Base-by-base conservation (phyloP, 345 rosid species). In the Populus tremula region DNA sequence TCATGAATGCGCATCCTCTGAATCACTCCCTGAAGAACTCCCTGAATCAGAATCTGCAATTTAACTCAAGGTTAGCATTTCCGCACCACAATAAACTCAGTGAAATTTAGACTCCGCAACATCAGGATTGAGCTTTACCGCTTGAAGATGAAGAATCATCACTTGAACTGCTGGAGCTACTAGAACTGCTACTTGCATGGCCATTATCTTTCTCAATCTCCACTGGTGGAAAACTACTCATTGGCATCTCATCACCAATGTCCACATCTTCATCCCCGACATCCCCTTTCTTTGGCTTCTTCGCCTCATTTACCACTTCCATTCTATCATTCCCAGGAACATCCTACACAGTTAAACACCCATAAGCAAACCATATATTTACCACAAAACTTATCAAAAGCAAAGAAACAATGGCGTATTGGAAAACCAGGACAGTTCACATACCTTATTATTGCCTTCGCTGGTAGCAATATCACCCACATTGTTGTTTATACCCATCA, bases 171-270 rank as follows among this genome's bases (percentile, higher is more conserved):
- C 94, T 82, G 35, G 93, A 91, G 85, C 91, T 85, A 71, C 89
- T 84, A 33, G 87, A 86, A 39, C 86, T 85, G 71, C 88, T 83
- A 71, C 85, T 85, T 2, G 79, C 86, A 38, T 75, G 89, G 8
- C 85, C 87, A 71, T 85, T 84, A 76, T 93, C 97, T 79, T 88
- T 93, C 82, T 91, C 97, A 63, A 93, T 93, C 86, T 93, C 94
- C 41, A 93, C 94, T 2, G 97, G 90, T 27, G 97, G 97, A 38
- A 91, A 93, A 80, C 84, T 90, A 74, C 88, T 89, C 81, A 86
- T 74, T 0, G 97, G 97, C 85, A 89, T 89, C 76, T 91, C 96
- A 73, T 93, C 97, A n/a, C 93, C 97, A 65, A 93, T 93, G 85
- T 93, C 97, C 64, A 93, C 95, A 80, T 93, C 95, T 53, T 93